Evolutionary conservation across 2,329 filamentous ascomycete genomes (phyloP).

Genomic region (Colletotrichum lindemuthianum): DNA sequence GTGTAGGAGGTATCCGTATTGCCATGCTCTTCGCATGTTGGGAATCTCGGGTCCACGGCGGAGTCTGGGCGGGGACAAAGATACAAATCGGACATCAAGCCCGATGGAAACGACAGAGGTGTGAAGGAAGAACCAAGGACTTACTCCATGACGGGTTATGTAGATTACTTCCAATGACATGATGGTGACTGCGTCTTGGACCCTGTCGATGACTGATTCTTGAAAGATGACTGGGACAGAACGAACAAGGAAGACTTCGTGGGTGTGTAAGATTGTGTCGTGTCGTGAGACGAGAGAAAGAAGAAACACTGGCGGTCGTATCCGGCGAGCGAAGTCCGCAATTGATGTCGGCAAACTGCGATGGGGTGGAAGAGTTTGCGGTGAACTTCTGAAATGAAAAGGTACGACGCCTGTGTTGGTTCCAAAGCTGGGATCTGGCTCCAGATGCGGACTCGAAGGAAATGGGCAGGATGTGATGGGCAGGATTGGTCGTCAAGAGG

Average conservation of each 20-base stretch:
- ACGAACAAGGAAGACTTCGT: too few species aligned
- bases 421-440: neutral
- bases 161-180: conserved; percentile 80
- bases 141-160: conserved; percentile 78
- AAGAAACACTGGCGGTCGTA: too few species aligned
- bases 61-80: conserved; percentile 24
- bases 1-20: neutral
- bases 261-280: too few species aligned
- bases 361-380: too few species aligned
- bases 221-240: too few species aligned
- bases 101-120: conserved; percentile 11
- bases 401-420: neutral
- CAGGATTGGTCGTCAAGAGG: too few species aligned
- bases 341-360: too few species aligned
- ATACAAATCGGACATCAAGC: conserved; percentile 13
- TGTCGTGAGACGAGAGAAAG: too few species aligned
- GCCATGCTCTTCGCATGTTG: conserved; percentile 9
- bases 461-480: conserved; percentile 3
- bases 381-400: too few species aligned
- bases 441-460: neutral
- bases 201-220: neutral
- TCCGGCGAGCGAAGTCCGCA: too few species aligned
- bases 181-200: conserved; percentile 14
- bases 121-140: conserved; percentile 43
- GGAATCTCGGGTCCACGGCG: conserved; percentile 3